These are phyloP conservation scores for Schizosaccharomyces osmophilus DNA, from an alignment of 805 yeast genomes.

Conservation along the genomic window DNA sequence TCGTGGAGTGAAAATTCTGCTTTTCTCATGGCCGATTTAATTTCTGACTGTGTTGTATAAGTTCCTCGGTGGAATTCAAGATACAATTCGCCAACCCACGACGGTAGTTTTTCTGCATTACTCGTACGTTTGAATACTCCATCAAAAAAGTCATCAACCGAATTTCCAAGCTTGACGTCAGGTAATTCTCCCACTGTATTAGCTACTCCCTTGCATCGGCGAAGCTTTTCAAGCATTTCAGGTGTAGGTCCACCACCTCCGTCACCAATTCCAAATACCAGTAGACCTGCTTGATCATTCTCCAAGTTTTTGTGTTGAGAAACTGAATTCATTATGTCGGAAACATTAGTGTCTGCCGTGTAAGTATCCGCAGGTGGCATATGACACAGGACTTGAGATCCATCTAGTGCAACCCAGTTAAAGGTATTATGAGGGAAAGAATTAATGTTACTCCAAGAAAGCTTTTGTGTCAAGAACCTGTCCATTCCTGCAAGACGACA, in stretches of 20 bases:
- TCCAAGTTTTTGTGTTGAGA: constrained; percentile 64
- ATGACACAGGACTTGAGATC: constrained; percentile 77
- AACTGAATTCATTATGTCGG: constrained; percentile 66
- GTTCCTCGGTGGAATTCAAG: constrained; percentile 94
- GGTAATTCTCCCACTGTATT: constrained; percentile 66
- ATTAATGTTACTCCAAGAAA: constrained; percentile 91
- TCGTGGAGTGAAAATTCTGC: constrained; percentile 62
- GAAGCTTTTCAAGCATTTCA: constrained; percentile 75
- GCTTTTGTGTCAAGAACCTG: constrained; percentile 71
- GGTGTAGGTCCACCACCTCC: constrained; percentile 97
- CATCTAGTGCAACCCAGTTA: constrained; percentile 88
- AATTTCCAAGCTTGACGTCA: constrained; percentile 48
- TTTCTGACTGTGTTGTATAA: constrained; percentile 77
- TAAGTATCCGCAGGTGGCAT: constrained; percentile 97
- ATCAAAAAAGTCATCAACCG: constrained; percentile 62
- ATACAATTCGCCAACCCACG: constrained; percentile 86
- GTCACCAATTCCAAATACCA: constrained; percentile 82
- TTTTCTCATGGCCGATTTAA: constrained; percentile 55
- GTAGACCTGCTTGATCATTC: constrained; percentile 53
- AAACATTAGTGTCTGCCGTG: constrained; percentile 79
- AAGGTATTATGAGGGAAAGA: constrained; percentile 72
- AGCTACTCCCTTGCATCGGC: constrained; percentile 72
- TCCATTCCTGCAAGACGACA: constrained; percentile 70
- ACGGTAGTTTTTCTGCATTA: constrained; percentile 42
- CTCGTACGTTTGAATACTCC: constrained; percentile 35